phyloP scores from a whole-genome alignment of 2,329 filamentous ascomycete species.

The Neofusicoccum sp. region DNA sequence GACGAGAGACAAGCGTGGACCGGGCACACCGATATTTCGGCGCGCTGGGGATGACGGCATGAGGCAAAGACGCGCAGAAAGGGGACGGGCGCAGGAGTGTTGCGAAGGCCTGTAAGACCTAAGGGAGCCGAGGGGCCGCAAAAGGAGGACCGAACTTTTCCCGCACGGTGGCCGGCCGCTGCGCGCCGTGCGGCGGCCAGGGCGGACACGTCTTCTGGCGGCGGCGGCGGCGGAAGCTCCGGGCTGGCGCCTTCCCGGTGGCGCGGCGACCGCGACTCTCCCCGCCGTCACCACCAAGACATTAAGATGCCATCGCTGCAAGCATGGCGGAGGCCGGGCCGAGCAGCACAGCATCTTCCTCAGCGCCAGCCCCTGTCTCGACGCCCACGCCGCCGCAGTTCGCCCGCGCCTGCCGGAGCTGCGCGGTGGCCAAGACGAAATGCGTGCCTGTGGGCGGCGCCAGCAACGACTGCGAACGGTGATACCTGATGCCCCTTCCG shows the following conservation, averaged over 20 bases:
- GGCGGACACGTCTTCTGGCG: conserved; percentile 1
- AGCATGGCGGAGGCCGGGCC: not conserved
- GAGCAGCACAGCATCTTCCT: not conserved
- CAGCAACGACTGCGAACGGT: conserved; percentile 21
- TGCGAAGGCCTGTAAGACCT: not conserved
- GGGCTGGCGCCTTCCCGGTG: not conserved
- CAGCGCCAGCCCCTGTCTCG: not conserved
- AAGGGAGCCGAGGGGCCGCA: not conserved
- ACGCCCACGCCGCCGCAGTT: not conserved
- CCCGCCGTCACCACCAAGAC: not conserved
- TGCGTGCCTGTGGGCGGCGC: conserved; percentile 9
- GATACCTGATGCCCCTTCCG: not conserved
- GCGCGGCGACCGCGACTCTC: not conserved
- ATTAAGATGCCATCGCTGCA: not conserved
- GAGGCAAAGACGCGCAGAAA: not conserved
- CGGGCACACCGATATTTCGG: conserved; percentile 2
- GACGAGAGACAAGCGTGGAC: not conserved
- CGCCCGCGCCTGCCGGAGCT: conserved; percentile 18
- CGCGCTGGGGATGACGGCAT: not conserved
- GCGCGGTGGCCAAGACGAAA: conserved; percentile 22
- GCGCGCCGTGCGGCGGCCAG: not conserved
- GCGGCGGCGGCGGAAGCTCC: conserved; percentile 7
- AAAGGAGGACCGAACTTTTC: not conserved
- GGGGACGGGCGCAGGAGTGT: conserved; percentile 1
- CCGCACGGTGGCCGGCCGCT: not conserved